These are phyloP conservation scores for Polygonum maritimum DNA, from an alignment of 148 eudicot species.

Conservation along the genomic window DNA sequence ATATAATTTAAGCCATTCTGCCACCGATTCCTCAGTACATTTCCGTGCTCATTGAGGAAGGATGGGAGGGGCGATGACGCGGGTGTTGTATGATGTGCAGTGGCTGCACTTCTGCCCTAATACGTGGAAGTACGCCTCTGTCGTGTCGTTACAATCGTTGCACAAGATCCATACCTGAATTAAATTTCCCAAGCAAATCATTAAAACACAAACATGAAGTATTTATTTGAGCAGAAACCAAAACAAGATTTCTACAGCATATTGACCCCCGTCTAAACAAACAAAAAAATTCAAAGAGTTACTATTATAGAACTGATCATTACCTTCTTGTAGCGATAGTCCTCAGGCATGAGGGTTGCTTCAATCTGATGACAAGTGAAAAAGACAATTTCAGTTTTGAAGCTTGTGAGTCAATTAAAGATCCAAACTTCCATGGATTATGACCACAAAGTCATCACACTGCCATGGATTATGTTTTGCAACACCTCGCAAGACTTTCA, in stretches of 20 bases:
- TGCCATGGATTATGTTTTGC: no score
- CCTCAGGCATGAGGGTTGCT: conserved; percentile 90
- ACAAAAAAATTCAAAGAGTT: neutral
- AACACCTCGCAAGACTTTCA: no score
- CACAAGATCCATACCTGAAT: conserved; percentile 90
- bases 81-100: conserved; percentile 79
- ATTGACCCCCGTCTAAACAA: neutral
- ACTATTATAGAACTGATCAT: neutral
- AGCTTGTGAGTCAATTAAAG: neutral
- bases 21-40: neutral
- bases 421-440: no score
- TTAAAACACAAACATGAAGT: neutral
- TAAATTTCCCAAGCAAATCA: neutral
- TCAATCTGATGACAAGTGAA: conserved; percentile 62
- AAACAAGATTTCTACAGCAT: neutral
- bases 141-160: conserved; percentile 89
- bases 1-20: neutral
- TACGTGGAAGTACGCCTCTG: conserved; percentile 83
- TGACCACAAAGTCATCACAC: neutral
- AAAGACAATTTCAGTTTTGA: neutral
- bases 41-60: conserved; percentile 38
- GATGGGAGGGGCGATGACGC: conserved; percentile 71
- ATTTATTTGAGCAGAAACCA: neutral
- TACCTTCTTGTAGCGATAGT: conserved; percentile 82
- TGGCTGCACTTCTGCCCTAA: conserved; percentile 93